Conservation (phyloP, 352 stramenopile species). For the Globisporangium radiosum region DNA sequence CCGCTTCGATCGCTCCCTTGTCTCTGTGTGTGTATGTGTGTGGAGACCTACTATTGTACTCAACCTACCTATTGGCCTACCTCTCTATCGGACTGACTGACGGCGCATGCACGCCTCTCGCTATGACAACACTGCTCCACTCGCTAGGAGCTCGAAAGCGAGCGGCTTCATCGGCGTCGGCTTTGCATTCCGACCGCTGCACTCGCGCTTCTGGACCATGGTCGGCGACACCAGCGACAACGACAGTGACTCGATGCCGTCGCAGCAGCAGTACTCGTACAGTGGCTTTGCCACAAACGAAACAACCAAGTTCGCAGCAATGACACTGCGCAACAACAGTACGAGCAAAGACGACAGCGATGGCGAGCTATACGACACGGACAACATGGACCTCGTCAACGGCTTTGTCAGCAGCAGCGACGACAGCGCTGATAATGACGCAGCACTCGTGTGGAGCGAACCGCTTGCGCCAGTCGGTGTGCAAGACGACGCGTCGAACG, state of each 20-base stretch:
- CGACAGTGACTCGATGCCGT: no score
- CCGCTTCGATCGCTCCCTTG: neutral
- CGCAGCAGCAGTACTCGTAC: slow-evolving; percentile 20
- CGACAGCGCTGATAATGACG: neutral
- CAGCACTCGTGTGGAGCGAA: slow-evolving; percentile 37
- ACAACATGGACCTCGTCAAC: slow-evolving; percentile 5
- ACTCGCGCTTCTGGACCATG: slow-evolving; percentile 37
- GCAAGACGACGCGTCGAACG: slow-evolving; percentile 18
- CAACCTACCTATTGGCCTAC: no score
- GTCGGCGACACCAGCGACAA: slow-evolving; percentile 4
- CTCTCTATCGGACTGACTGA: no score
- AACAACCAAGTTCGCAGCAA: slow-evolving; percentile 9
- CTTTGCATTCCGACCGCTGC: slow-evolving; percentile 23
- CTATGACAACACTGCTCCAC: neutral
- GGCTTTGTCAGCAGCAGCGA: slow-evolving; percentile 5
- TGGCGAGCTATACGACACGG: neutral
- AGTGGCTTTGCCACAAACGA: slow-evolving; percentile 6
- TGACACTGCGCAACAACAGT: slow-evolving; percentile 1
- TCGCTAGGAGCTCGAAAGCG: slow-evolving; percentile 24
- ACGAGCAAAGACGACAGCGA: neutral
- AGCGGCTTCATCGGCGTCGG: slow-evolving; percentile 53
- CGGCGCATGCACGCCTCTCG: no score
- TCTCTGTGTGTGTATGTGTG: neutral
- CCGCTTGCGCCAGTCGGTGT: slow-evolving; percentile 31
- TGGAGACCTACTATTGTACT: no score